Percentiles rank a stretch among this genome's conserved stretches.
Conservation (phyloP, 768 basidiomycete genomes). For the Lactifluus pinguis region DNA sequence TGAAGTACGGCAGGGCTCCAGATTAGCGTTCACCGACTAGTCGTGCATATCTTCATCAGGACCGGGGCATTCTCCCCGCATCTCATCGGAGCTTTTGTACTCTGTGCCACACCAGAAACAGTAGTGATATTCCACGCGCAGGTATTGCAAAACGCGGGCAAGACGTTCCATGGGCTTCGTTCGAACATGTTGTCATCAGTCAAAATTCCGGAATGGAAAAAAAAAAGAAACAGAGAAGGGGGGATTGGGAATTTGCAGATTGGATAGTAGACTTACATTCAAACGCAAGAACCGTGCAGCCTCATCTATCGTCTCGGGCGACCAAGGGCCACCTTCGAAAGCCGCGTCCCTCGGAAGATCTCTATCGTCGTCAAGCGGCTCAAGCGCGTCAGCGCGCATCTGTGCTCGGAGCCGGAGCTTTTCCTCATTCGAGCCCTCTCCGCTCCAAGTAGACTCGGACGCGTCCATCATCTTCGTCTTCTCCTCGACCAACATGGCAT, state of each 20-base stretch:
- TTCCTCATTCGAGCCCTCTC: constrained; percentile 29
- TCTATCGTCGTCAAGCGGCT: constrained; percentile 37
- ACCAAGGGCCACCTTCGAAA: constrained; percentile 29
- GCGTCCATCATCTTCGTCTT: constrained; percentile 9
- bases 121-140: constrained; percentile 63
- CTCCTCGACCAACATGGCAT: constrained; percentile 40
- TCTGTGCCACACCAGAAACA: constrained; percentile 87
- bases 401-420: constrained; percentile 64
- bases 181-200: not conserved
- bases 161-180: constrained; percentile 63
- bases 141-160: constrained; percentile 56
- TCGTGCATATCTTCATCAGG: constrained; percentile 71
- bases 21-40: constrained; percentile 27
- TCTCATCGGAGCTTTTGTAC: constrained; percentile 52
- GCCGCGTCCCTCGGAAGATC: constrained; percentile 23
- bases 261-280: constrained; percentile 28
- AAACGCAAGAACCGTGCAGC: constrained; percentile 58
- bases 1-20: not conserved
- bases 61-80: constrained; percentile 65
- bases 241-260: not conserved
- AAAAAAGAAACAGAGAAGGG: constrained; percentile 24
- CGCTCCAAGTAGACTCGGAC: not conserved
- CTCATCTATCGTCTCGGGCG: constrained; percentile 55
- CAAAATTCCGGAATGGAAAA: not conserved
- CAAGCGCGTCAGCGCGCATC: constrained; percentile 69